Evolutionary conservation across 108 stramenopile genomes (phyloP), one percentile per base, ranked within the genome.

Genomic region (Cyclostephanos tholiformis): DNA sequence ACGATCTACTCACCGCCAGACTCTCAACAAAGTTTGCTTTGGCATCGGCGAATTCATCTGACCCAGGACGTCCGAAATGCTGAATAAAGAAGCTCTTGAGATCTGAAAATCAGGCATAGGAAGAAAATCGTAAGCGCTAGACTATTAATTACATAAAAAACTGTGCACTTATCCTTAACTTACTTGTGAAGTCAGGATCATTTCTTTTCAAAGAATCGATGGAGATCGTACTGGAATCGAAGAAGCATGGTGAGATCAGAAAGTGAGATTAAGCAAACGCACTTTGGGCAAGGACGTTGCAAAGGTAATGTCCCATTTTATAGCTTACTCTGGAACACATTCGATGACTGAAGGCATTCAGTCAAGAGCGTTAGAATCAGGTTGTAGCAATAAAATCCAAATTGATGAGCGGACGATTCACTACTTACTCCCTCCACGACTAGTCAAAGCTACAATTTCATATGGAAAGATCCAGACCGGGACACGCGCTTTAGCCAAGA

Each of bases 401-500:
- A 36, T 35, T 38, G 20, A 49, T 52, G 39, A 20, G 32, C n/a
- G 23, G 6, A 50, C 46, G 6, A 17, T 69, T 1, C 4, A 22
- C 30, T 39, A 74, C 75, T 76, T 44, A 76, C 75, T 84, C 12
- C 99, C 99, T 19, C 93, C 91, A 46, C 85, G 85, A 16, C 85
- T 85, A 11, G 93, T 89, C 63, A 97, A 79, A 4, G 97, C 97
- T 20, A 99, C 70, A 44, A 99, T 98, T 65, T 97, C 96, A 79
- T 99, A 98, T 32, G 97, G 93, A 63, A 90, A 92, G 14, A 98
- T 65, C 88, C 94, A 97, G 11, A 98, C 91, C 10, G 91, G 91
- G 14, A 98, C 80, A 44, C 80, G 75, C 25, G 91, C 96, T 29
- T 95, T 88, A 8, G 91, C 90, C 32, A 98, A 85, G 38, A 98